Percentiles rank a stretch among this genome's conserved stretches.
Evolutionary conservation across 2,329 filamentous ascomycete species (phyloP).

Genomic region (Ilyonectria robusta): DNA sequence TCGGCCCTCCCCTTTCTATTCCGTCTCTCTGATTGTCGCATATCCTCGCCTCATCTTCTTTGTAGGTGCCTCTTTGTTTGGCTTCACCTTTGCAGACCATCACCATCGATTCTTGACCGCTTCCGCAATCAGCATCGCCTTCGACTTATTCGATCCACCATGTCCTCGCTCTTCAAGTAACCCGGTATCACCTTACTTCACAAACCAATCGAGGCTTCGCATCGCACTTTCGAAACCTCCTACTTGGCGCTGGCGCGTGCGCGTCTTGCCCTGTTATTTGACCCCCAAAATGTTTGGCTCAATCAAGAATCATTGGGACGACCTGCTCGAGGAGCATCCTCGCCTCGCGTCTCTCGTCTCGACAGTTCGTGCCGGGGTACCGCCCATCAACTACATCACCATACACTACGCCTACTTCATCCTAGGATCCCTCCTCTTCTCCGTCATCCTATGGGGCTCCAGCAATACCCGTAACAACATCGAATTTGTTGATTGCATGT

Average conservation of each 20-base stretch:
- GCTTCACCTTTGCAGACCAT: background rate
- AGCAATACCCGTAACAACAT: slow-evolving; percentile 67
- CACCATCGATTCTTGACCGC: background rate
- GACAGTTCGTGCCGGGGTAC: slow-evolving; percentile 43
- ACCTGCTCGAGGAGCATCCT: slow-evolving; percentile 40
- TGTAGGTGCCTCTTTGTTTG: background rate
- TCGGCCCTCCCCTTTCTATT: background rate
- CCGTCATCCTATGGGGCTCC: slow-evolving; percentile 73
- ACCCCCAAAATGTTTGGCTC: slow-evolving; percentile 38
- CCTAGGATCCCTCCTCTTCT: slow-evolving; percentile 66
- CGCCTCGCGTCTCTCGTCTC: slow-evolving; percentile 26
- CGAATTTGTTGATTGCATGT: slow-evolving; percentile 75
- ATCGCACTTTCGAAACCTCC: background rate
- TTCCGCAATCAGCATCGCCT: background rate
- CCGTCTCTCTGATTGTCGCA: background rate
- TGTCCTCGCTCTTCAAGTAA: slow-evolving; percentile 38
- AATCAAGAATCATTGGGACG: slow-evolving; percentile 40
- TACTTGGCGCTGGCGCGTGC: slow-evolving; percentile 3
- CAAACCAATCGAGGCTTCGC: background rate
- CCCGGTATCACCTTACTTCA: slow-evolving; percentile 10
- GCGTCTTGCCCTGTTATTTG: slow-evolving; percentile 25
- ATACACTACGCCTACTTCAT: slow-evolving; percentile 79
- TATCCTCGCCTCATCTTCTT: slow-evolving; percentile 7
- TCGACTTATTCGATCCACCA: slow-evolving; percentile 19
- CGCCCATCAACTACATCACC: slow-evolving; percentile 72